Base-by-base conservation (phyloP, 176 grass and related monocot species). In the Olyra latifolia region DNA sequence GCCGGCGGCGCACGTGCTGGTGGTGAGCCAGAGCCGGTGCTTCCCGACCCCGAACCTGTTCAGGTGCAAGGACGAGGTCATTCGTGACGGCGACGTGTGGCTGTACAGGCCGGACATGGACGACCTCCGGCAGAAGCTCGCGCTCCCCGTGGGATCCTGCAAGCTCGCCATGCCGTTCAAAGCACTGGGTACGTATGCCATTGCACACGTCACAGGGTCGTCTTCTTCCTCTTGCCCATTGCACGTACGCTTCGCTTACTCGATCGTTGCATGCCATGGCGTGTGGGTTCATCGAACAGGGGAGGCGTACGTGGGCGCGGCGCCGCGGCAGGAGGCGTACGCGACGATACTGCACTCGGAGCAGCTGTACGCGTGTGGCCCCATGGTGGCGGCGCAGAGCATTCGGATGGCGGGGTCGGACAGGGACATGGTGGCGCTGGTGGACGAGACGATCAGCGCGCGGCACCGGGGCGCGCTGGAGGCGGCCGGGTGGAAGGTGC, bases 41-140 rank as follows among this genome's bases (percentile, higher is more conserved):
- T 89, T 91, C 68, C 92, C 92, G 25, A 62, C 46, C 2, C 88
- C 86, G 4, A 94, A 94, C 84, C 77, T 94, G 32, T 91, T 94
- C 80, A 27, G 40, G 58, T 89, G 86, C 88, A 83, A 71, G 7
- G 55, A 88, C 72, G 82, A 91, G 81, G 71, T 86, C 29, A 75
- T 82, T 54, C 86, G 85, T 5, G 58, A 81, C 53, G 92, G 88
- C 62, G 64, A 86, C 77, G 82, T 88, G 72, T 94, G 92, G 92
- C 59, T 94, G 65, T 91, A 94, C 78, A 48, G 69, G 32, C 86
- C 89, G 4, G 80, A 91, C 43, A 15, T 39, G 17, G 25, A 2
- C 16, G 92, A 81, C 22, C 83, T 94, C 14, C 15, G 56, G 52
- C 75, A 27, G 76, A 91, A 91, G 68, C 87, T 94, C 13, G 69